Evolutionary conservation across 1,284 basidiomycete species (phyloP), one percentile per base, ranked within the genome.

Genomic region (Ustilago hordei): DNA sequence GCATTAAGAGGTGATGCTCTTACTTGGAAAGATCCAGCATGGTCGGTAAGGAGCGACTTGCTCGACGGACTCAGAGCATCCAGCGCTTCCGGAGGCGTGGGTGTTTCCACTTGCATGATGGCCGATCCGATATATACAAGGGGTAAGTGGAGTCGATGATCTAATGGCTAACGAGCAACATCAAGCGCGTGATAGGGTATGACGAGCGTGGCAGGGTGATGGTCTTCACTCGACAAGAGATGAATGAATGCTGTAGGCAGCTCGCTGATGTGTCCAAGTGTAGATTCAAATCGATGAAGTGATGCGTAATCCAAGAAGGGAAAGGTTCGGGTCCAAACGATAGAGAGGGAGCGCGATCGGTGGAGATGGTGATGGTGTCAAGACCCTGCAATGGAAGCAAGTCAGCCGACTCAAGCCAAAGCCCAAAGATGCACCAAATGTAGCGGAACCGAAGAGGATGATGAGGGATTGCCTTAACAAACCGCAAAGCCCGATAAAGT

Each of bases 351-450:
- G 38, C 31, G 12, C 4, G 23, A 32, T 12, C 28, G 23, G 3
- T 48, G 6, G 45, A 7, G 41, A 31, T 11, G 31, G 36, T 15
- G 38, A 8, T 47, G 32, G 31, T 39, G 31, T 35, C 19, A 2
- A 55, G 34, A 19, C 4, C 9, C 15, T 19, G 34, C n/a, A 45
- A 28, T 38, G 35, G 45, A 19, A 12, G 8, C 62, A 57, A 43
- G 66, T 68, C 66, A 54, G 55, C 60, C 60, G 66, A 62, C 69
- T 54, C 43, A 36, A 64, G 13, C 39, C 54, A 60, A 60, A 31
- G 53, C 1, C 23, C 41, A 45, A 54, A n/a, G 59, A 32, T 55
- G 7, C 52, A n/a, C 31, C 41, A 57, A 31, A 41, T 32, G 4
- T 8, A 43, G 62, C 68, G 59, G 48, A 70, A 34, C 54, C 59